Evolutionary conservation across 2,329 filamentous ascomycete species (phyloP).

Genomic region (Calonectria pseudoreteaudii): DNA sequence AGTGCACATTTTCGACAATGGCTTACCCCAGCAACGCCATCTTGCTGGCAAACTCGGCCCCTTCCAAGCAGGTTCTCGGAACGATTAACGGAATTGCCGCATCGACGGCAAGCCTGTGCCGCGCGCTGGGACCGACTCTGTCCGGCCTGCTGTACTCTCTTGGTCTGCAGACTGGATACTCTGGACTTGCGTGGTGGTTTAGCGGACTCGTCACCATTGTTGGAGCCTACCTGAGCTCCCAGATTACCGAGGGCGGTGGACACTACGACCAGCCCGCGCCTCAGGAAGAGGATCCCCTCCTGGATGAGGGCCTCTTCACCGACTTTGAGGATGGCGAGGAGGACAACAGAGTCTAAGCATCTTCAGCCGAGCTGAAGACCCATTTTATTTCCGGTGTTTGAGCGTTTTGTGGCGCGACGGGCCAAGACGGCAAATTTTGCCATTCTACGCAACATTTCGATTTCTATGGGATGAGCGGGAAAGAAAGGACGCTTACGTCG

Average conservation of each 20-base stretch:
- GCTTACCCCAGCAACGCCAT: conserved; percentile 93
- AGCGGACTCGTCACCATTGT: conserved; percentile 80
- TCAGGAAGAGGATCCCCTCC: conserved; percentile 54
- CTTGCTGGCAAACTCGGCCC: conserved; percentile 88
- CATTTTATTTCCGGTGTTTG: conserved; percentile 35
- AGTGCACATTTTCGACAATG: conserved; percentile 92
- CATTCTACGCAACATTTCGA: conserved; percentile 34
- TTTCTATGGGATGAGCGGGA: conserved; percentile 32
- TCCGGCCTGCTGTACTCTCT: conserved; percentile 87
- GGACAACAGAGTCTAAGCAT: conserved; percentile 43
- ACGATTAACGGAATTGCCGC: conserved; percentile 94
- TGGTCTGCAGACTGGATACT: conserved; percentile 84
- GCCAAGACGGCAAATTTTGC: conserved; percentile 34
- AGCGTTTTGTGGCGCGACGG: conserved; percentile 34
- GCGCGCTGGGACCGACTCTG: conserved; percentile 88
- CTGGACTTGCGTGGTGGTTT: conserved; percentile 94
- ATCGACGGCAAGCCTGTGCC: conserved; percentile 88
- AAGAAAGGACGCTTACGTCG: conserved; percentile 24
- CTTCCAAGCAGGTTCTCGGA: conserved; percentile 85
- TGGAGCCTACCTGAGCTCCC: conserved; percentile 80
- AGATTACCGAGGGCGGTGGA: conserved; percentile 75
- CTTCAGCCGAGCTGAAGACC: conserved; percentile 14
- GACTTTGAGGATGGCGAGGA: conserved; percentile 49
- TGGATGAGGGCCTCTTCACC: conserved; percentile 46
- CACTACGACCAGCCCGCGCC: conserved; percentile 54